These are phyloP conservation scores for Apiospora sp. DNA, from an alignment of 2,329 filamentous ascomycete genomes.

Conservation along the genomic window DNA sequence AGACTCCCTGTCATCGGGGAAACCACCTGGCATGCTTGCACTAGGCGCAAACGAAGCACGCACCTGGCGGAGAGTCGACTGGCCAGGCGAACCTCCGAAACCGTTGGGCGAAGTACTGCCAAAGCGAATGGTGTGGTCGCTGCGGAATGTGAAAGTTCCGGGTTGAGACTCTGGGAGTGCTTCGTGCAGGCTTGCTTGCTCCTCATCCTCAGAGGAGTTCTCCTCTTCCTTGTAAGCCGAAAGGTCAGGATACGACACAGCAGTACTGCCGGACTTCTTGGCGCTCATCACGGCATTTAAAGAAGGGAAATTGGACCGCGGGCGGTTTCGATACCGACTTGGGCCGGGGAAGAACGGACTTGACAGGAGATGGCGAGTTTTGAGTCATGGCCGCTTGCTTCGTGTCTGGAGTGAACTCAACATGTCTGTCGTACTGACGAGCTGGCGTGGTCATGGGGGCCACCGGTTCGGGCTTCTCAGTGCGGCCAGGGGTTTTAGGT, in stretches of 20 bases:
- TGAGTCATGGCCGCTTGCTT: slow-evolving; percentile 56
- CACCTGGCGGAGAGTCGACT: slow-evolving; percentile 68
- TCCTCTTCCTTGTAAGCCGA: slow-evolving; percentile 45
- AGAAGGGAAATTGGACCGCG: slow-evolving; percentile 45
- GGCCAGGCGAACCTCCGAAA: slow-evolving; percentile 66
- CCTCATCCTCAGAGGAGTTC: slow-evolving; percentile 39
- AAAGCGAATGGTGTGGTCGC: slow-evolving; percentile 70
- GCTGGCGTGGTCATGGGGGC: slow-evolving; percentile 71
- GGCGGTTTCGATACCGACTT: slow-evolving; percentile 46
- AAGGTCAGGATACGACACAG: slow-evolving; percentile 63
- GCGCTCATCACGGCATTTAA: slow-evolving; percentile 42
- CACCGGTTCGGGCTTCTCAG: slow-evolving; percentile 61
- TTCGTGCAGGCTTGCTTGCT: slow-evolving; percentile 30
- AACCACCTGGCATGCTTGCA: slow-evolving; percentile 62
- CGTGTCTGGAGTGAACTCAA: slow-evolving; percentile 80
- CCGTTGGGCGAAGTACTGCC: slow-evolving; percentile 54
- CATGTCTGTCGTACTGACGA: slow-evolving; percentile 73
- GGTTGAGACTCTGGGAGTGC: slow-evolving; percentile 52
- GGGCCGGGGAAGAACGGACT: slow-evolving; percentile 55
- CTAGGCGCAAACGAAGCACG: slow-evolving; percentile 57
- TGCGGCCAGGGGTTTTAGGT: slow-evolving; percentile 57
- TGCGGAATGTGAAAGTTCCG: slow-evolving; percentile 71
- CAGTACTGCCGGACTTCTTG: slow-evolving; percentile 38
- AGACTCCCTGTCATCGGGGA: slow-evolving; percentile 48
- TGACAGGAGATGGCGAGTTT: slow-evolving; percentile 64